Evolutionary conservation across 192 early-diverging fungal genomes (phyloP).

Genomic region (Backusella mclennaniae): DNA sequence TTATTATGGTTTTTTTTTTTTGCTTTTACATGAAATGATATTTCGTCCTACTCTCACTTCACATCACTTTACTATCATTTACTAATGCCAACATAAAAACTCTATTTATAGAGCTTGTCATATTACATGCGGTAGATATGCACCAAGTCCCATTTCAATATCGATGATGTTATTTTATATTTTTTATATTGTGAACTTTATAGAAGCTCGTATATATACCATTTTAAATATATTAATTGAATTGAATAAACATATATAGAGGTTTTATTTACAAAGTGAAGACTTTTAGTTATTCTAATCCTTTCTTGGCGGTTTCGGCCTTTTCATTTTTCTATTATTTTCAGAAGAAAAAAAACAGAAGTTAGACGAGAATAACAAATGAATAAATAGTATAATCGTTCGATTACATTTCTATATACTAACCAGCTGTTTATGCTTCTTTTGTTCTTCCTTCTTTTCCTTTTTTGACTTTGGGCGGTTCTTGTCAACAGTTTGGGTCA

Average conservation of each 20-base stretch:
- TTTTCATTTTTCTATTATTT: conserved; percentile 14
- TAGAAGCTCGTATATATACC: not conserved
- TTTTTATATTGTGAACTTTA: too few relatives aligned
- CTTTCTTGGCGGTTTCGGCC: conserved; percentile 2
- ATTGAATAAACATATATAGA: not conserved
- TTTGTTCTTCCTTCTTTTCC: conserved; percentile 23
- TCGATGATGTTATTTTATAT: too few relatives aligned
- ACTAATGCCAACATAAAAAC: too few relatives aligned
- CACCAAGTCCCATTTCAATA: too few relatives aligned
- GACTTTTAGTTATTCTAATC: not conserved
- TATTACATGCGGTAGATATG: too few relatives aligned
- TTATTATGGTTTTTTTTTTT: too few relatives aligned
- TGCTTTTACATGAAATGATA: too few relatives aligned
- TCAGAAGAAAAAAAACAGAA: not conserved
- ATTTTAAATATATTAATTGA: not conserved
- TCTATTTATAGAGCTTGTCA: too few relatives aligned
- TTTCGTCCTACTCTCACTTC: too few relatives aligned
- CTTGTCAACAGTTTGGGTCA: conserved; percentile 17
- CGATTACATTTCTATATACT: not conserved
- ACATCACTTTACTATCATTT: too few relatives aligned
- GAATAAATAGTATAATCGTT: not conserved
- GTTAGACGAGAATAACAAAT: not conserved
- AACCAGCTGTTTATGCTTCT: conserved; percentile 13
- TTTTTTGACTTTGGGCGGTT: conserved; percentile 24
- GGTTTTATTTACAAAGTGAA: conserved; percentile 4